These are phyloP conservation scores for Nicotiana benthamiana DNA, from an alignment of 257 asterid species.

Conservation along the genomic window DNA sequence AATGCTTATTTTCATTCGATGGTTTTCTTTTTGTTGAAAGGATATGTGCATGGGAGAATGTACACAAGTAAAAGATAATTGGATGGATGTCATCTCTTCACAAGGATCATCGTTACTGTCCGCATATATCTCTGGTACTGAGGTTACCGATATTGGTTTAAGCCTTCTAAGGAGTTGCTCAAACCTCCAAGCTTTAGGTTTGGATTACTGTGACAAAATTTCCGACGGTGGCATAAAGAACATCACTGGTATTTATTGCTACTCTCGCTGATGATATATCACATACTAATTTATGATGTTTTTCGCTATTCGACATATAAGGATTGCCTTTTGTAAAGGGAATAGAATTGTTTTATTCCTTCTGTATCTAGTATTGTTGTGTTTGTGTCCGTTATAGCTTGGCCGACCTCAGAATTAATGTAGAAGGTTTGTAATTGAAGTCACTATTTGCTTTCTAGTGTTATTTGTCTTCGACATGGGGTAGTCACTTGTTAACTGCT, in stretches of 20 bases:
- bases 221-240: constrained; percentile 58
- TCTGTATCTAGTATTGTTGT: background rate
- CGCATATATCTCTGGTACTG: constrained; percentile 69
- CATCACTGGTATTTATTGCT: constrained; percentile 41
- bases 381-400: background rate
- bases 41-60: constrained; percentile 74
- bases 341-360: background rate
- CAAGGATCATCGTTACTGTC: constrained; percentile 79
- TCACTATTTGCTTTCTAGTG: background rate
- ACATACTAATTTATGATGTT: background rate
- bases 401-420: background rate
- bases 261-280: background rate
- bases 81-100: constrained; percentile 82
- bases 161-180: constrained; percentile 52
- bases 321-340: background rate
- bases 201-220: constrained; percentile 68
- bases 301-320: background rate
- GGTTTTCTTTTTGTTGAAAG: constrained; percentile 29
- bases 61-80: constrained; percentile 52
- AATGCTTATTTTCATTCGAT: background rate
- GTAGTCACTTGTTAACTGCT: background rate
- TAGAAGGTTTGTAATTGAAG: background rate
- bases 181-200: constrained; percentile 57
- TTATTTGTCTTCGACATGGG: background rate
- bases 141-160: constrained; percentile 69